Conservation (phyloP, 2,329 filamentous ascomycete species). For the Pseudogymnoascus verrucosus region DNA sequence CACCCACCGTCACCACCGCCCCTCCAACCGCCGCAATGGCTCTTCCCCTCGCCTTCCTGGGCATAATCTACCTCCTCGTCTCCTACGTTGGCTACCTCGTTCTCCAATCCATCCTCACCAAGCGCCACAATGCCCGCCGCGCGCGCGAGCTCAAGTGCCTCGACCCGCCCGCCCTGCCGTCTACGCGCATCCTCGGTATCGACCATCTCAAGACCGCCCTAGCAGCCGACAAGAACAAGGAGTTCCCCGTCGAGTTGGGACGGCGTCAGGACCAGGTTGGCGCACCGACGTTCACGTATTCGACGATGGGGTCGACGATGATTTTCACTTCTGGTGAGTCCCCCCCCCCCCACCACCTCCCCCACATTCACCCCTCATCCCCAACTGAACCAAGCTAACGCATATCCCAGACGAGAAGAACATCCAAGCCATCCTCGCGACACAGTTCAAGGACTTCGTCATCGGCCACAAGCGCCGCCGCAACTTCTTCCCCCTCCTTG, state of each 20-base stretch:
- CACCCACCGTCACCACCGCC: neutral
- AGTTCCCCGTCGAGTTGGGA: slow-evolving; percentile 24
- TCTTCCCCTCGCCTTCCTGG: slow-evolving; percentile 3
- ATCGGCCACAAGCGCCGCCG: slow-evolving; percentile 46
- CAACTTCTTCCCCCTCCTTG: slow-evolving; percentile 35
- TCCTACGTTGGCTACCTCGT: slow-evolving; percentile 17
- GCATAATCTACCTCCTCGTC: slow-evolving; percentile 9
- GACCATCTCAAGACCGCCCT: slow-evolving; percentile 21
- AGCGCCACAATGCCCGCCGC: slow-evolving; percentile 16
- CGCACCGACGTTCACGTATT: slow-evolving; percentile 21
- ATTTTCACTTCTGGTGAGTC: slow-evolving; percentile 16
- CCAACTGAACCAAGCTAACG: slow-evolving; percentile 32
- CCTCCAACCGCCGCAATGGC: slow-evolving; percentile 8
- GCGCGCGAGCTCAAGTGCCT: slow-evolving; percentile 23
- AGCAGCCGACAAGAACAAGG: slow-evolving; percentile 17
- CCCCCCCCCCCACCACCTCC: slow-evolving; percentile 20
- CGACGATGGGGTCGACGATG: slow-evolving; percentile 16
- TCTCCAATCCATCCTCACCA: slow-evolving; percentile 13
- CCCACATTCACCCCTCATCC: slow-evolving; percentile 33
- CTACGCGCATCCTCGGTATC: slow-evolving; percentile 21
- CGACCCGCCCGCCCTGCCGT: slow-evolving; percentile 18
- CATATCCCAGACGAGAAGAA: slow-evolving; percentile 33
- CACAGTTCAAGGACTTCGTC: slow-evolving; percentile 43
- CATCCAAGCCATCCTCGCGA: slow-evolving; percentile 46
- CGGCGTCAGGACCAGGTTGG: slow-evolving; percentile 28